Evolutionary conservation across 1,284 basidiomycete genomes (phyloP), one percentile per base, ranked within the genome.

Genomic region (Stygiomarasmius scandens): DNA sequence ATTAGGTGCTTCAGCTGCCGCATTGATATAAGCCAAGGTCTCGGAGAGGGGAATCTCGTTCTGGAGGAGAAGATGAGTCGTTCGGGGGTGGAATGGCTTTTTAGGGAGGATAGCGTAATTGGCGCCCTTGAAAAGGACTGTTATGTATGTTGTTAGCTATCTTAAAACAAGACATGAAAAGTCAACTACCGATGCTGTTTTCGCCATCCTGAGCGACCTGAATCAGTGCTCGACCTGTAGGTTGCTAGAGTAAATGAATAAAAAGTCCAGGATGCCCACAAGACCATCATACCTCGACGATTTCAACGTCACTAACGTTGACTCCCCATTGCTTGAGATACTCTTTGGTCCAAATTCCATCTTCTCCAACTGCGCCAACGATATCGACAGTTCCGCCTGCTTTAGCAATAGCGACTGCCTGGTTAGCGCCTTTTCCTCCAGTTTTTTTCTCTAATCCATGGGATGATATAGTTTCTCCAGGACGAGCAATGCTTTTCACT

Each of bases 391-490:
- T 58, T 1, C 58, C 77, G 20, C 80, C 80, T 12, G 83, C 83
- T 45, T 74, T 75, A 2, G 78, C 77, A 19, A 84, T 73, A 4
- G 83, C 81, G 2, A 80, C 78, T 5, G 84, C 80, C 65, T 86
- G 83, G 66, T 86, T 86, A 4, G 81, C 83, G 29, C 84, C 84
- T 66, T 85, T 85, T 1, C 83, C 84, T 1, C 84, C 83, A 2
- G 78, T 71, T 1, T 79, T 74, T 52, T 77, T 75, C 49, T 78
- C 76, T 52, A 81, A 76, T 6, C 62, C 64, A 34, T 71, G 67
- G 8, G 84, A 84, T 1, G 82, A 82, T 20, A 83, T 79, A 1
- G 83, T 86, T 67, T 85, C 77, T 34, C 83, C 83, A 3, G 83
- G 81, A 27, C 74, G 75, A 19, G 76, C 80, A 25, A 85, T 79